Base-by-base conservation (phyloP, 495 filamentous ascomycete species). In the Venustampulla echinocandica region DNA sequence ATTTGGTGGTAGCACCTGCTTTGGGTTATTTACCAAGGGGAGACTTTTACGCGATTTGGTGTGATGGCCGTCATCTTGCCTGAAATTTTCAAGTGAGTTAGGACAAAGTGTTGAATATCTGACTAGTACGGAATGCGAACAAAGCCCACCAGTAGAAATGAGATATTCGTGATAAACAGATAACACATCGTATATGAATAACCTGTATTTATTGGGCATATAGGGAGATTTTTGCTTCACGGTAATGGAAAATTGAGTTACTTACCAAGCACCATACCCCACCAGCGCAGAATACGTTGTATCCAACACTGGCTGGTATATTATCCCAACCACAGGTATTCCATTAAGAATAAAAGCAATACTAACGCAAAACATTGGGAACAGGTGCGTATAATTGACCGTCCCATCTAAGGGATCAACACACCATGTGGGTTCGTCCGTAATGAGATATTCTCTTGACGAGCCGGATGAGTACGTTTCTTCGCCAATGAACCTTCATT, bases 301-400 rank as follows among this genome's bases (percentile, higher is more conserved):
- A 58, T 78, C 62, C 22, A 77, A 62, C 52, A 84, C 73, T 1
- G 81, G 81, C 14, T 78, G 77, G 56, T 77, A 74, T 53, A 85
- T 78, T 2, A 85, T 71, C 9, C 81, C 81, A 39, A 85, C 78
- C 2, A 76, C 53, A 11, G 81, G 75, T 13, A 62, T 50, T 46
- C 72, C 66, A 34, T 70, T 58, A 22, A 81, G 62, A 44, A 82
- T 60, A 56, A 84, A 75, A 40, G 64, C 80, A 59, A 84, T 82
- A 22, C 73, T 78, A 51, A 83, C 73, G 58, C 81, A 85, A 66
- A 82, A 84, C 77, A 83, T 80, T 39, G 80, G 81, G 62, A 83
- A 82, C 10, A 82, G 64, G 60, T 85, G 81, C 11, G 76, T 83
- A 62, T 80, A 84, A 63, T 84, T 84, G 43, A 84, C 80, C 11